phyloP scores from a whole-genome alignment of 208 protist species.

The Borovskyia barvae region DNA sequence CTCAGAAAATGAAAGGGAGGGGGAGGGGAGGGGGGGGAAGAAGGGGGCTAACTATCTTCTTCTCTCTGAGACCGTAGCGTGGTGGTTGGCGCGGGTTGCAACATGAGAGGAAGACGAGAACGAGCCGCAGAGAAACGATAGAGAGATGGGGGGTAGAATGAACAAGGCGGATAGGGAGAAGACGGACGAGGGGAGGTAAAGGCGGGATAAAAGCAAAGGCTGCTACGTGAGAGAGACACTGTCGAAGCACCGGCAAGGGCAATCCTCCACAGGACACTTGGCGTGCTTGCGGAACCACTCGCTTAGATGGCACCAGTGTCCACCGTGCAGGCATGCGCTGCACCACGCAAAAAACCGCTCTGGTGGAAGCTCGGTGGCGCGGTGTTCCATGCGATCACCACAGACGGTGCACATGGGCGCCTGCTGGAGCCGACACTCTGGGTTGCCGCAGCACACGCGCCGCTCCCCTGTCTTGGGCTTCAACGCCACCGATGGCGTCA shows the following conservation, averaged over 20 bases:
- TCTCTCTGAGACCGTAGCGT: too few species aligned
- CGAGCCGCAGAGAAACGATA: neutral
- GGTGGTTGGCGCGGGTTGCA: too few species aligned
- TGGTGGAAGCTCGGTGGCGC: constrained; percentile 36
- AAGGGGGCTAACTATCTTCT: too few species aligned
- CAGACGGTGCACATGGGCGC: constrained; percentile 83
- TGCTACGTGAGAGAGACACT: constrained; percentile 3
- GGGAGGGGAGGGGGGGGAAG: too few species aligned
- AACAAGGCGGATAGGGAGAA: constrained; percentile 1
- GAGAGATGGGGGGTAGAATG: neutral
- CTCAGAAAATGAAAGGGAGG: too few species aligned
- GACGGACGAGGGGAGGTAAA: neutral
- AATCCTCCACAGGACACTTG: constrained; percentile 84
- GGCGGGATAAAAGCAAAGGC: neutral
- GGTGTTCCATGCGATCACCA: constrained; percentile 60
- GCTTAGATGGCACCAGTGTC: constrained; percentile 73
- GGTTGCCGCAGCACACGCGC: constrained; percentile 49
- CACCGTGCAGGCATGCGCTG: constrained; percentile 84
- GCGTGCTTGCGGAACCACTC: constrained; percentile 87
- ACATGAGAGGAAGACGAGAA: neutral
- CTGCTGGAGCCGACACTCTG: constrained; percentile 55
- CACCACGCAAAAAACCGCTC: constrained; percentile 83
- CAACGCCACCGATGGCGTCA: constrained; percentile 17
- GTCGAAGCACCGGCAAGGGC: constrained; percentile 67
- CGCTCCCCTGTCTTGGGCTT: constrained; percentile 19